A percentile compares a stretch with the other conserved stretches of the same genome.
Evolutionary conservation across 2,329 filamentous ascomycete species (phyloP).

Genomic region (Dryadomyces quercus-mongolicae): DNA sequence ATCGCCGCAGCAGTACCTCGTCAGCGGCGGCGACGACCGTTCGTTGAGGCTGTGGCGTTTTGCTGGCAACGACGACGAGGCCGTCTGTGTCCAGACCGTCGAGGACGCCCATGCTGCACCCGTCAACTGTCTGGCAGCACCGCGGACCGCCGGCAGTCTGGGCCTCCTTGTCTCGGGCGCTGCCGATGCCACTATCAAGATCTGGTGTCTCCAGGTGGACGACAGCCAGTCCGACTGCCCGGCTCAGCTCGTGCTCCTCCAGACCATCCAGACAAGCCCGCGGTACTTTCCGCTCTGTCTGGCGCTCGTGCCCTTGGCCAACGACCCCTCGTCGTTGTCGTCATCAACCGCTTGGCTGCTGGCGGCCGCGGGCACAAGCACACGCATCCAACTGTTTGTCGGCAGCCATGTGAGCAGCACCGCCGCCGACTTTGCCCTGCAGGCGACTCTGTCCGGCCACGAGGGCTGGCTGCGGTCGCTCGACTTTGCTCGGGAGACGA

Average conservation of each 20-base stretch:
- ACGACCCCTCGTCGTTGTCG: too few relatives aligned
- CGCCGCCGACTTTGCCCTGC: slow-evolving; percentile 46
- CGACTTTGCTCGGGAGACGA: slow-evolving; percentile 54
- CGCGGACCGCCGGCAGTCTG: not conserved
- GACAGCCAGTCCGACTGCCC: not conserved
- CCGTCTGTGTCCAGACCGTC: slow-evolving; percentile 39
- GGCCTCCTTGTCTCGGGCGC: slow-evolving; percentile 61
- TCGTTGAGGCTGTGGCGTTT: slow-evolving; percentile 60
- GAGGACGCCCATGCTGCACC: slow-evolving; percentile 59
- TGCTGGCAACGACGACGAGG: slow-evolving; percentile 15
- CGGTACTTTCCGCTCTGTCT: slow-evolving; percentile 73
- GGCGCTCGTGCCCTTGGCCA: slow-evolving; percentile 58
- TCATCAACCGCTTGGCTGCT: slow-evolving; percentile 58
- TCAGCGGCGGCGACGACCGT: slow-evolving; percentile 76
- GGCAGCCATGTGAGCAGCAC: slow-evolving; percentile 18
- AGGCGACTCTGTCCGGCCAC: slow-evolving; percentile 73
- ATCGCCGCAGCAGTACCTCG: slow-evolving; percentile 32
- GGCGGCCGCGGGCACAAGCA: slow-evolving; percentile 76
- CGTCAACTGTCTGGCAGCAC: slow-evolving; percentile 54
- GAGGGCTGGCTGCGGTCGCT: slow-evolving; percentile 91
- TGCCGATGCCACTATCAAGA: slow-evolving; percentile 60
- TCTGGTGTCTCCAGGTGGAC: slow-evolving; percentile 52
- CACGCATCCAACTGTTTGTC: slow-evolving; percentile 69
- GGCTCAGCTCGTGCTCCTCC: slow-evolving; percentile 51
- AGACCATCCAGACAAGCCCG: slow-evolving; percentile 61